phyloP scores from a whole-genome alignment of 75 land plant genomes.

The Gnetum montanum region DNA sequence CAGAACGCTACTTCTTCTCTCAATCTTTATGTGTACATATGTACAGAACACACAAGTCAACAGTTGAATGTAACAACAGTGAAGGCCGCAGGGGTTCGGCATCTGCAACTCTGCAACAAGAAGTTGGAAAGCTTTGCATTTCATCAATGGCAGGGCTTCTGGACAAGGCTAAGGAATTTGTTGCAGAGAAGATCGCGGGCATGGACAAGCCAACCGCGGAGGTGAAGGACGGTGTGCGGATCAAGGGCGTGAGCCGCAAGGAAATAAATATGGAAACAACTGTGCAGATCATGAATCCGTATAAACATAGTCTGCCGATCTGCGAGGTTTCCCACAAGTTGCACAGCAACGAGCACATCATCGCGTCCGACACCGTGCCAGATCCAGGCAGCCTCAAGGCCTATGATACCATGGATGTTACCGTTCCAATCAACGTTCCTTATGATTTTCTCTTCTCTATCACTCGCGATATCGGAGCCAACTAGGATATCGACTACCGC shows the following conservation, averaged over 20 bases:
- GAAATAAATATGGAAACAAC: conserved; percentile 27
- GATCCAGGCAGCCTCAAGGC: conserved; percentile 67
- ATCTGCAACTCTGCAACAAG: no score
- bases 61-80: no score
- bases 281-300: conserved; percentile 57
- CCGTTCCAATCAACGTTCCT: conserved; percentile 43
- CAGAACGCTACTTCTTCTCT: no score
- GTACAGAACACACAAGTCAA: no score
- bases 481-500: conserved; percentile 84
- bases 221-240: conserved; percentile 35
- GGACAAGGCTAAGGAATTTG: no score
- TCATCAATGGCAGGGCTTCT: no score
- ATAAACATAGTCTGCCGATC: conserved; percentile 59
- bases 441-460: conserved; percentile 44
- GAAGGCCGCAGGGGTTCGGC: no score
- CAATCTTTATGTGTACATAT: no score
- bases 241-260: conserved; percentile 41
- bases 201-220: no score
- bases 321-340: conserved; percentile 70
- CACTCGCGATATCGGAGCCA: conserved; percentile 49
- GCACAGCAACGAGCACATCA: conserved; percentile 55
- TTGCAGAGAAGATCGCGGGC: no score
- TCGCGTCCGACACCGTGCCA: conserved; percentile 47
- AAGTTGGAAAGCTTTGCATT: no score
- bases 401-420: conserved; percentile 31